Evolutionary conservation across 169 alveolate species (phyloP), one percentile per base, ranked within the genome.

Genomic region (Plasmodium reichenowi): DNA sequence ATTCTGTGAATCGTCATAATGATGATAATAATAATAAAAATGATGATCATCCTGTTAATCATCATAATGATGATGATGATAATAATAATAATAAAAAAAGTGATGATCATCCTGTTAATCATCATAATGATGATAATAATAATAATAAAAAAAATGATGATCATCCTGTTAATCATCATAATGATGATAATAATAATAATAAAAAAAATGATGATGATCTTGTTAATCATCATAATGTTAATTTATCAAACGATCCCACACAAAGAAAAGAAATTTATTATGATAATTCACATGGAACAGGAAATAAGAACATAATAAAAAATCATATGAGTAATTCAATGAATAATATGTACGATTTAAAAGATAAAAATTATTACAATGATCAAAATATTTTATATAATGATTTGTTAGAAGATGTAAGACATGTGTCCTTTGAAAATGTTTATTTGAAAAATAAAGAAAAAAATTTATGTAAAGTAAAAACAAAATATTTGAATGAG

Each of bases 261-360:
- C 10, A 38, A 5, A 7, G 9, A 38, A 38, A 38, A 38, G 47
- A 38, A 5, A 62, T 26, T 62, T 20, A 15, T 59, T 8, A 62
- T 20, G 13, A 62, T 24, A 0, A 54, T 17, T 3, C 2, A 15
- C 8, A n/a, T 4, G 20, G 2, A 13, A 54, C 9, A 60, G 70
- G 13, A 1, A 60, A 17, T 6, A 60, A 60, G 32, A 60, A 26
- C 0, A 38, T 38, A 13, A 3, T 10, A 6, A 54, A 54, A 54
- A 54, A 54, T 54, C 15, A 20, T 1, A 54, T 17, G 32, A 62
- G 32, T 24, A 22, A 13, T 6, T 62, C 71, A 62, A 17, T 62
- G 71, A 62, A 62, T 20, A 62, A 62, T 62, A 24, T 62, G 45
- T 62, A 20, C 4, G 45, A 62, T 22, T 62, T 62, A 13, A 24